Conservation (phyloP, 192 early-diverging fungal species). For the Podila verticillata region DNA sequence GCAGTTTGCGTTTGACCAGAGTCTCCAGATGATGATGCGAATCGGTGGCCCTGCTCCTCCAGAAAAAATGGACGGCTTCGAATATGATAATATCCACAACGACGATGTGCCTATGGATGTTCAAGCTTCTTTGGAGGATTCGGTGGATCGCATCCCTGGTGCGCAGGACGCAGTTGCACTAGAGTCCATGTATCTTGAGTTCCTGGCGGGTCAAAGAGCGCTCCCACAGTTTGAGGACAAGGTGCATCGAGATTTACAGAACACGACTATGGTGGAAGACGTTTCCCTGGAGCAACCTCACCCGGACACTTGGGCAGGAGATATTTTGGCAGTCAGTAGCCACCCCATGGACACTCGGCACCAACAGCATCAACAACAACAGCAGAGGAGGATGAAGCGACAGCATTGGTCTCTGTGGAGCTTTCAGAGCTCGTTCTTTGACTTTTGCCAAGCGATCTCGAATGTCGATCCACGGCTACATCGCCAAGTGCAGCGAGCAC, state of each 20-base stretch:
- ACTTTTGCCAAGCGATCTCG: conserved; percentile 11
- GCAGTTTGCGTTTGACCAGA: conserved; percentile 18
- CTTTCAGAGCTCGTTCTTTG: conserved; percentile 17
- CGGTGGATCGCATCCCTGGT: conserved; percentile 14
- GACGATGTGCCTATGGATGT: background rate
- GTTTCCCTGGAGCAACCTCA: background rate
- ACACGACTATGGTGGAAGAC: background rate
- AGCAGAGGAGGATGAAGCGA: background rate
- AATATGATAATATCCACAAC: background rate
- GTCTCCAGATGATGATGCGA: conserved; percentile 6
- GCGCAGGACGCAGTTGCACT: conserved; percentile 11
- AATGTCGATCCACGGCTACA: conserved; percentile 13
- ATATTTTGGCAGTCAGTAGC: conserved; percentile 1
- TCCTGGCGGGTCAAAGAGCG: conserved; percentile 12
- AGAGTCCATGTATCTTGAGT: conserved; percentile 18
- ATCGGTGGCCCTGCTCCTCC: conserved; percentile 6
- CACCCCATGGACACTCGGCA: background rate
- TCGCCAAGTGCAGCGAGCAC: conserved; percentile 16
- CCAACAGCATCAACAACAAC: background rate
- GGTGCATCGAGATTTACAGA: conserved; percentile 7
- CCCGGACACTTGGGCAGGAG: conserved; percentile 11
- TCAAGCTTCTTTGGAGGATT: background rate
- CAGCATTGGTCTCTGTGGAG: conserved; percentile 16
- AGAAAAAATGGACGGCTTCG: background rate
- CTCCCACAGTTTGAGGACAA: conserved; percentile 4